Evolutionary conservation across 305 asterid genomes (phyloP), one percentile per base, ranked within the genome.

Genomic region (Rubia tinctorum): DNA sequence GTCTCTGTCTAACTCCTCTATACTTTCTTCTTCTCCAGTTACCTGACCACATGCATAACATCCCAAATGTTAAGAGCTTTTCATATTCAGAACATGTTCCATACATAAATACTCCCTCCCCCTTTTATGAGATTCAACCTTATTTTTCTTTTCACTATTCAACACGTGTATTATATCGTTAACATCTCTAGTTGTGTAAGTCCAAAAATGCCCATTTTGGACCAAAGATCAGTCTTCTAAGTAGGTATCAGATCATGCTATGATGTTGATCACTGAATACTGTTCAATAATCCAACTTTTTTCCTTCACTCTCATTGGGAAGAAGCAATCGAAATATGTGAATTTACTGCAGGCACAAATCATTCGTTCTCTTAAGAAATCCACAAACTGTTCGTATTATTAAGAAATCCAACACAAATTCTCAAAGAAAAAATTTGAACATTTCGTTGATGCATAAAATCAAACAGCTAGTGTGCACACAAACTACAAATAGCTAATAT

Each of bases 1-100:
- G 97, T 39, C 96, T 82, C 75, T 87, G 96, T 42, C 98, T 75
- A 9, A 92, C 98, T 8, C 98, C 98, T 76, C 98, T 82, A 67
- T 88, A 92, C 75, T 86, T 90, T 49, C 92, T 83, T 75, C 76
- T 87, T 71, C 83, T 84, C 44, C 80, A 79, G 73, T 68, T 77
- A 71, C 78, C 86, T 75, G 49, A 4, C 56, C 66, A 61, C 39
- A 25, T 61, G 6, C 8, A 23, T 2, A 61, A 30, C 1, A 61
- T 6, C 66, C 56, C 3, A 49, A 10, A 49, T 3, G 34, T 30
- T 30, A 30, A 30, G 34, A 3, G 34, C 34, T 30, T 30, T 30
- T n/a, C 34, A 30, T 30, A 53, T 18, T 17, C 59, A 53, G 59
- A 60, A 25, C 5, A 59, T 2, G 22, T 10, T 18, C 2, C 7